Percentiles rank a stretch among this genome's conserved stretches.
phyloP scores from a whole-genome alignment of 345 rosid species.

The Arabis hirsuta region DNA sequence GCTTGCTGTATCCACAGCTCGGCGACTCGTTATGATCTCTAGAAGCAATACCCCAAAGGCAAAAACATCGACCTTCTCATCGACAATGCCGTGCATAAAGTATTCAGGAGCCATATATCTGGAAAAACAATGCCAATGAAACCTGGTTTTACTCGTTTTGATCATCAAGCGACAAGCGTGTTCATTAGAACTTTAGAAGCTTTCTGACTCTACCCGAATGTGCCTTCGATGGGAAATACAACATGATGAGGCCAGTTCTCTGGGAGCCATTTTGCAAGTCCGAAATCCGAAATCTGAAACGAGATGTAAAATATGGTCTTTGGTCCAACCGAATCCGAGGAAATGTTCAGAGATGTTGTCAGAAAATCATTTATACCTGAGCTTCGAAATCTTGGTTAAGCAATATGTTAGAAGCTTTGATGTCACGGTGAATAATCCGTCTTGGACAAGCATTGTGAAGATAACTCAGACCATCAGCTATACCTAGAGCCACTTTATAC shows the following conservation, averaged over 20 bases:
- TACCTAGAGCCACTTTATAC: slow-evolving; percentile 73
- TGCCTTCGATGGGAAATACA: slow-evolving; percentile 88
- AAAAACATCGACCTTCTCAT: slow-evolving; percentile 89
- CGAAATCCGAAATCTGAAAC: slow-evolving; percentile 71
- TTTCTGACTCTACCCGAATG: slow-evolving; percentile 66
- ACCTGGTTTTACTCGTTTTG: not conserved
- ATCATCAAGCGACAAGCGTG: not conserved
- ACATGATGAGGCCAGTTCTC: slow-evolving; percentile 88
- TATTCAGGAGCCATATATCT: slow-evolving; percentile 96
- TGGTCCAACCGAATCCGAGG: not conserved
- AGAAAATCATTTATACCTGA: slow-evolving; percentile 51
- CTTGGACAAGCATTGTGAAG: slow-evolving; percentile 84
- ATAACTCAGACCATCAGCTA: slow-evolving; percentile 81
- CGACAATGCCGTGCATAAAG: slow-evolving; percentile 83
- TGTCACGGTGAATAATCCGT: slow-evolving; percentile 89
- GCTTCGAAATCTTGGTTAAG: slow-evolving; percentile 72
- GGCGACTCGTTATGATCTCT: slow-evolving; percentile 93
- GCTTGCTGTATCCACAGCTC: slow-evolving; percentile 68
- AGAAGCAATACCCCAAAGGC: slow-evolving; percentile 82
- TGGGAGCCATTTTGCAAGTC: slow-evolving; percentile 97
- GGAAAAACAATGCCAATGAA: slow-evolving; percentile 25
- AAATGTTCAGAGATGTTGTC: slow-evolving; percentile 4
- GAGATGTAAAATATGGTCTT: not conserved
- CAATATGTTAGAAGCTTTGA: slow-evolving; percentile 90
- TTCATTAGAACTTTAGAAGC: not conserved